Conservation (phyloP, 2,329 filamentous ascomycete genomes). For the Malbranchea cinnamomea region DNA sequence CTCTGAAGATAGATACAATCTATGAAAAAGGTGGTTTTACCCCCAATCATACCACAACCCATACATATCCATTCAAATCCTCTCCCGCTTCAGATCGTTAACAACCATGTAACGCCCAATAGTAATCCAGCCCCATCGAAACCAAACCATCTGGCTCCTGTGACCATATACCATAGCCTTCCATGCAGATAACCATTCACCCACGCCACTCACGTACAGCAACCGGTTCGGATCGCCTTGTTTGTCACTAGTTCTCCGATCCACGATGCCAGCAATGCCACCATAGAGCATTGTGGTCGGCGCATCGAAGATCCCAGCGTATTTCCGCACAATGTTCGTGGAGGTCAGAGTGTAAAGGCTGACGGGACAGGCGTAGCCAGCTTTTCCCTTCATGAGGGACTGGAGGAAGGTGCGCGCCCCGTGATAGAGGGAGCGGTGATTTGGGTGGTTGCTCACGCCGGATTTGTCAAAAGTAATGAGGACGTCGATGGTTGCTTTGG, state of each 20-base stretch:
- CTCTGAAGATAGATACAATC: no score
- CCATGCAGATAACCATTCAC: conserved; percentile 53
- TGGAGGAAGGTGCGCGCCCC: conserved; percentile 62
- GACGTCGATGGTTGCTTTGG: conserved; percentile 52
- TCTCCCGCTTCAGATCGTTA: conserved; percentile 59
- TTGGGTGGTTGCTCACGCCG: conserved; percentile 79
- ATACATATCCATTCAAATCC: conserved; percentile 1
- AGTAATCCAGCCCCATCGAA: conserved; percentile 87
- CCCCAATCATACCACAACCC: background rate
- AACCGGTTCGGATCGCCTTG: conserved; percentile 23
- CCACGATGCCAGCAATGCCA: conserved; percentile 23
- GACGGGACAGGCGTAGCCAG: conserved; percentile 56
- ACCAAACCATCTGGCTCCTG: conserved; percentile 96
- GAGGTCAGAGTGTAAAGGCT: conserved; percentile 73
- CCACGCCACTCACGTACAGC: conserved; percentile 55
- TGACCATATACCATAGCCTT: conserved; percentile 81
- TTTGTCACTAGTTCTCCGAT: conserved; percentile 3
- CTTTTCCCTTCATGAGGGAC: conserved; percentile 45
- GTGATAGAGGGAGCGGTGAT: conserved; percentile 79
- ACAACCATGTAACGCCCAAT: conserved; percentile 89
- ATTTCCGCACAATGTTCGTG: conserved; percentile 64
- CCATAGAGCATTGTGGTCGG: conserved; percentile 52
- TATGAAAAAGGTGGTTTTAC: background rate
- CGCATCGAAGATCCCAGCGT: conserved; percentile 59
- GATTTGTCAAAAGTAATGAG: conserved; percentile 78